Base-by-base conservation (phyloP, 768 basidiomycete genomes). In the Neoboletus subvelutipes region DNA sequence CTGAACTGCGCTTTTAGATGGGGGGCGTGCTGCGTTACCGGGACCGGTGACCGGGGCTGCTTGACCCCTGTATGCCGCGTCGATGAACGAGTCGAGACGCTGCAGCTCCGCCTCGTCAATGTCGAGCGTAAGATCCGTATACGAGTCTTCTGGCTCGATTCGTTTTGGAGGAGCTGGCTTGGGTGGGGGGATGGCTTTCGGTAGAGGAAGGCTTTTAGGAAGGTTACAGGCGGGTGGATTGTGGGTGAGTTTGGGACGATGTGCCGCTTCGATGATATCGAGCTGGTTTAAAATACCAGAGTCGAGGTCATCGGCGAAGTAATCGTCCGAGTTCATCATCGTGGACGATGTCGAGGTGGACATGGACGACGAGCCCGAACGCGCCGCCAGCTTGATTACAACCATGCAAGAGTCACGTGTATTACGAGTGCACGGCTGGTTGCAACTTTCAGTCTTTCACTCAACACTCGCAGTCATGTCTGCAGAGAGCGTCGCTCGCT, bases 321-420 rank as follows among this genome's bases (percentile, higher is more conserved):
- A 90, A 41, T 79, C 85, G 74, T 90, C 89, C 36, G 87, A 90
- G 76, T 84, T 88, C 88, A 92, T 90, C 58, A 63, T 60, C 29
- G 10, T 15, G 54, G 48, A 12, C 42, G 57, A 43, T 40, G 54
- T 50, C 20, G 33, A 57, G 18, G 39, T 54, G 45, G 58, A 52
- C 22, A 52, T 22, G 18, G 42, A 52, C 47, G 5, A 48, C 40
- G 45, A 24, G n/a, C 9, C 11, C 13, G 49, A 37, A 52, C 33
- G 43, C 56, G 48, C 18, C 26, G 9, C n/a, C n/a, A n/a, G 17
- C 34, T 4, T 42, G 52, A 34, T 39, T 26, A 29, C 37, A 8
- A 34, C 29, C 46, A 42, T 40, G 55, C 34, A 28, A 22, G 1
- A 15, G 48, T 68, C 67, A 68, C 64, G 67, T 64, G n/a, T n/a